A percentile compares a stretch with the other conserved stretches of the same genome.
Evolutionary conservation across 2,329 filamentous ascomycete genomes (phyloP).

Genomic region (Chaetomium sp.): DNA sequence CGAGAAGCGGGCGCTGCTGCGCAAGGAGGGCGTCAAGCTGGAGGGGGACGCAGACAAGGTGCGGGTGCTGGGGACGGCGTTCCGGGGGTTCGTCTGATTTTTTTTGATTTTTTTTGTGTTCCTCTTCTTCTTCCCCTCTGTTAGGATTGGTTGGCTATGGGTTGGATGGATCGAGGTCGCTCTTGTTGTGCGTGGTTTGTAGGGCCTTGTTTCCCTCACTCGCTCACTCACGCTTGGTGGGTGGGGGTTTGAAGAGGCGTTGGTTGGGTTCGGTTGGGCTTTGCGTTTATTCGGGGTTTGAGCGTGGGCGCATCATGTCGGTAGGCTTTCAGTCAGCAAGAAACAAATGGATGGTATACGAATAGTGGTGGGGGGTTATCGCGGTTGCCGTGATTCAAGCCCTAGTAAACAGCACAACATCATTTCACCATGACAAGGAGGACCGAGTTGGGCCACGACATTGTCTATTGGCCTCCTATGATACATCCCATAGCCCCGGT

Average conservation of each 20-base stretch:
- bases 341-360: too few species aligned
- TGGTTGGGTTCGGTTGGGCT: not conserved
- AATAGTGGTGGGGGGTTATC: too few species aligned
- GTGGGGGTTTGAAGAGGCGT: not conserved
- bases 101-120: not conserved
- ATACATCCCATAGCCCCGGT: slow-evolving; percentile 17
- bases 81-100: slow-evolving; percentile 44
- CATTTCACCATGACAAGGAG: not conserved
- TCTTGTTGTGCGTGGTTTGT: not conserved
- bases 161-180: not conserved
- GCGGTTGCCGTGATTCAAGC: not conserved
- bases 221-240: not conserved
- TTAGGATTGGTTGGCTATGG: not conserved
- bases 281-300: not conserved
- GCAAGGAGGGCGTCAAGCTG: slow-evolving; percentile 65
- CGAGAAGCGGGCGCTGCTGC: slow-evolving; percentile 64
- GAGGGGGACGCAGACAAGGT: slow-evolving; percentile 50
- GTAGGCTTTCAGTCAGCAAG: not conserved
- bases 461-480: slow-evolving; percentile 21
- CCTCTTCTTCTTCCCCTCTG: not conserved
- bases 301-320: not conserved
- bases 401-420: not conserved
- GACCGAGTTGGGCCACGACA: slow-evolving; percentile 1
- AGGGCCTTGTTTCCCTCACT: too few species aligned
- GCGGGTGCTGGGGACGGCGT: slow-evolving; percentile 61